phyloP scores from a whole-genome alignment of 2,329 filamentous ascomycete genomes.

The Oidium heveae region DNA sequence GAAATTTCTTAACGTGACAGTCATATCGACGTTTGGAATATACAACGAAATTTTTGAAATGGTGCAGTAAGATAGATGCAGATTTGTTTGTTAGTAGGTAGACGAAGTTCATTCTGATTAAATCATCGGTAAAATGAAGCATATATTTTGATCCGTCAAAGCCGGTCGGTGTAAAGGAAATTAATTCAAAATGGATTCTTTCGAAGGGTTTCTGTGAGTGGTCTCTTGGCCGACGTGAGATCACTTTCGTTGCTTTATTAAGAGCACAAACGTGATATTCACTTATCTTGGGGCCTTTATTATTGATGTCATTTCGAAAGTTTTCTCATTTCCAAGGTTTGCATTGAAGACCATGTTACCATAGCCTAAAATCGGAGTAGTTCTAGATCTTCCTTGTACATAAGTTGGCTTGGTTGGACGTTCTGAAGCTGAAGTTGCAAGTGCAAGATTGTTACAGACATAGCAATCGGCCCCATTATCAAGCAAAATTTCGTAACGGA shows the following conservation, averaged over 20 bases:
- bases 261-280: neutral
- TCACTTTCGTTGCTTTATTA: neutral
- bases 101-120: neutral
- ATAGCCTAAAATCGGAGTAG: neutral
- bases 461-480: neutral
- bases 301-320: neutral
- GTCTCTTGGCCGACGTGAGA: neutral
- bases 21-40: neutral
- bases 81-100: neutral
- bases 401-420: neutral
- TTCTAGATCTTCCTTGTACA: neutral
- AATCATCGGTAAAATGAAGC: neutral
- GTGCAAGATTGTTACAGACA: neutral
- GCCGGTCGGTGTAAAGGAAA: neutral
- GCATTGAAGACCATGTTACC: neutral
- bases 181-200: neutral
- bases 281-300: neutral
- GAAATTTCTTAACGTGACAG: neutral
- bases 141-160: neutral
- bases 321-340: neutral
- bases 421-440: neutral
- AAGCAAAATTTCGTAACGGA: neutral
- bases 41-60: neutral
- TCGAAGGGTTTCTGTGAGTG: neutral
- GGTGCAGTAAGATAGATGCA: neutral